These are phyloP conservation scores for Wickerhamiella azyma DNA, from an alignment of 805 yeast species.

Conservation along the genomic window DNA sequence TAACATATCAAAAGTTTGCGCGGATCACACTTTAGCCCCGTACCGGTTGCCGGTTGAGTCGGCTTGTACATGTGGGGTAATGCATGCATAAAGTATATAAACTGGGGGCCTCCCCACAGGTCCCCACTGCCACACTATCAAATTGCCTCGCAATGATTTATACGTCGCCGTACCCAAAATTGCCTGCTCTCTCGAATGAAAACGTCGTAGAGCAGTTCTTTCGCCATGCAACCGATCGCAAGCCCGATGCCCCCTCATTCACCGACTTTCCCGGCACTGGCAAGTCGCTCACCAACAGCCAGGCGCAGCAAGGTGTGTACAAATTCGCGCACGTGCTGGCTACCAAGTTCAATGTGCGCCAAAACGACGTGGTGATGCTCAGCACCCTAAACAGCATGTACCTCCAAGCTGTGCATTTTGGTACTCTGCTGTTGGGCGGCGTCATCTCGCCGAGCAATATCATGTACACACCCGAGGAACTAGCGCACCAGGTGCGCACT, in stretches of 20 bases:
- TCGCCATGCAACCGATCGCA: not conserved
- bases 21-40: no score
- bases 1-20: no score
- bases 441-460: constrained; percentile 25
- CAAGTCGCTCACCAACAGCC: not conserved
- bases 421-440: constrained; percentile 21
- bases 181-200: not conserved
- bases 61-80: no score
- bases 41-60: constrained; percentile 2
- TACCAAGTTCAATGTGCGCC: constrained; percentile 13
- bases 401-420: constrained; percentile 22
- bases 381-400: constrained; percentile 22
- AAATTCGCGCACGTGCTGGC: constrained; percentile 16
- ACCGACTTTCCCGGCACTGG: constrained; percentile 3
- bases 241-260: not conserved
- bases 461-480: constrained; percentile 23
- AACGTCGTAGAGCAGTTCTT: constrained; percentile 3
- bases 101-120: not conserved
- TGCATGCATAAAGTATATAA: no score
- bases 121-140: not conserved
- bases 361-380: constrained; percentile 24
- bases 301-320: constrained; percentile 9
- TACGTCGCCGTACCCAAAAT: not conserved
- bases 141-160: not conserved
- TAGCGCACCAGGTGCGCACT: constrained; percentile 21